Evolutionary conservation across 2,329 filamentous ascomycete genomes (phyloP).

Genomic region (Penicillium sp.): DNA sequence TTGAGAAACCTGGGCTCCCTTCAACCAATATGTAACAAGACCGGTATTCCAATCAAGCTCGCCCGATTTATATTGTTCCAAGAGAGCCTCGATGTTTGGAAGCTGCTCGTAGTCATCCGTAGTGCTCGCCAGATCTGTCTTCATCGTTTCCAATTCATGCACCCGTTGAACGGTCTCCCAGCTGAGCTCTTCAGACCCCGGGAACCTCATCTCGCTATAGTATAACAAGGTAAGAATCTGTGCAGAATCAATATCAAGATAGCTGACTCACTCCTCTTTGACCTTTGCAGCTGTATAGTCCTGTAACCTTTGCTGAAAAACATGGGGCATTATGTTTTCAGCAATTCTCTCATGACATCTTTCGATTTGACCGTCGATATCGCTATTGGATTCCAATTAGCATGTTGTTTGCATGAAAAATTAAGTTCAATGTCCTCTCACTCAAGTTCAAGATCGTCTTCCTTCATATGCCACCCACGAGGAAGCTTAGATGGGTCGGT

Average conservation of each 20-base stretch:
- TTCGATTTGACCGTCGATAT: slow-evolving; percentile 3
- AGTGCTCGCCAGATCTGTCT: neutral
- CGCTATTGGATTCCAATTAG: neutral
- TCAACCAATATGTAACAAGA: slow-evolving; percentile 5
- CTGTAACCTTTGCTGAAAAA: neutral
- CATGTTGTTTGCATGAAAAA: accelerated
- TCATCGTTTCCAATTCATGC: neutral
- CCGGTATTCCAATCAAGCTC: neutral
- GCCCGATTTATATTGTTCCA: neutral
- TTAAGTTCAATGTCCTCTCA: neutral
- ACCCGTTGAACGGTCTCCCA: neutral
- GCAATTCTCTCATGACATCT: slow-evolving; percentile 7
- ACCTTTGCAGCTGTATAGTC: neutral
- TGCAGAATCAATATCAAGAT: neutral
- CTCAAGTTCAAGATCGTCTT: neutral
- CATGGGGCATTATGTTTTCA: slow-evolving; percentile 1
- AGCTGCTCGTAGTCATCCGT: neutral
- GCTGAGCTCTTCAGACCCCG: neutral
- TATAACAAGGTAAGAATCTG: neutral
- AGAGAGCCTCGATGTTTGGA: neutral
- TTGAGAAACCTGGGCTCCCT: neutral
- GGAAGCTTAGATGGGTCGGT: neutral
- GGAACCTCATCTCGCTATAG: neutral
- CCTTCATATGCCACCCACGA: slow-evolving; percentile 3
- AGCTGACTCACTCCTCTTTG: neutral